These are phyloP conservation scores for Athelia sp. DNA, from an alignment of 1,284 basidiomycete genomes.

Conservation along the genomic window DNA sequence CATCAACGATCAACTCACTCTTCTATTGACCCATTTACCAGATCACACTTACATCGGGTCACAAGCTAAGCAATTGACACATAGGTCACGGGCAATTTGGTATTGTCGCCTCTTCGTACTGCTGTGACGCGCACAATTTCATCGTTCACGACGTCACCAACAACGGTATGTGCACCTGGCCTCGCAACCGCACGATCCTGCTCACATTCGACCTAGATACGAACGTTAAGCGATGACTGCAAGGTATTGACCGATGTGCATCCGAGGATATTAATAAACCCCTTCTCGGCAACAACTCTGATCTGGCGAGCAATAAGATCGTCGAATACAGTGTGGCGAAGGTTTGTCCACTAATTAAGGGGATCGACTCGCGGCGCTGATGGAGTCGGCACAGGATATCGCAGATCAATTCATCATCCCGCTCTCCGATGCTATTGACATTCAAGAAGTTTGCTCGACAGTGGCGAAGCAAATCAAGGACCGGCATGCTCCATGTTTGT, in stretches of 20 bases:
- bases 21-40: too few species aligned
- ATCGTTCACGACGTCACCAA: slow-evolving; percentile 99
- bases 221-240: slow-evolving; percentile 99
- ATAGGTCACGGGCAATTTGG: slow-evolving; percentile 93
- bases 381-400: slow-evolving; percentile 70
- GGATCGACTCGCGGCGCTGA: slow-evolving; percentile 1
- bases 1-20: too few species aligned
- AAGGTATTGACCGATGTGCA: slow-evolving; percentile 99
- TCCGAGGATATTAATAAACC: slow-evolving; percentile 99
- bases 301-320: slow-evolving; percentile 97
- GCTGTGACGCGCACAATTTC: slow-evolving; percentile 94
- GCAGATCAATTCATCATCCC: slow-evolving; percentile 92
- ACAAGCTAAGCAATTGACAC: slow-evolving; percentile 7
- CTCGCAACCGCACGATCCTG: slow-evolving; percentile 1
- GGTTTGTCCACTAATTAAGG: slow-evolving; percentile 43
- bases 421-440: slow-evolving; percentile 97
- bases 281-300: slow-evolving; percentile 97
- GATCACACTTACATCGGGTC: too few species aligned
- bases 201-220: slow-evolving; percentile 56
- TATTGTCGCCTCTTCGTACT: slow-evolving; percentile 96
- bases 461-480: slow-evolving; percentile 99
- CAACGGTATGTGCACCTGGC: slow-evolving; percentile 56
- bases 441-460: slow-evolving; percentile 99
- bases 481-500: slow-evolving; percentile 57
- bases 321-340: slow-evolving; percentile 99